phyloP scores from a whole-genome alignment of 2,329 filamentous ascomycete species.

The Trichophyton benhamiae region DNA sequence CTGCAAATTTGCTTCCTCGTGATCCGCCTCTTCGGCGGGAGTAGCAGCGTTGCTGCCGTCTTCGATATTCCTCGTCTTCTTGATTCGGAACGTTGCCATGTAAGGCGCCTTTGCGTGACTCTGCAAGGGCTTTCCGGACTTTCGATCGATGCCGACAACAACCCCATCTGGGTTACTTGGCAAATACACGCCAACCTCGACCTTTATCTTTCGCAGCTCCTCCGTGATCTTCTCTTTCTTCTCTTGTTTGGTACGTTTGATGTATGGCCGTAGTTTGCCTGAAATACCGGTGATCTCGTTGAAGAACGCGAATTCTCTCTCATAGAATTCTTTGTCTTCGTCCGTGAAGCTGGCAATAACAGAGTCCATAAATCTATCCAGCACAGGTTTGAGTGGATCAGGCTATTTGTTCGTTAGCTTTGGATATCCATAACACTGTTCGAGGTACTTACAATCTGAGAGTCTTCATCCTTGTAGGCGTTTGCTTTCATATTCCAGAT shows the following conservation, averaged over 20 bases:
- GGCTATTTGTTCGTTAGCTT: conserved; percentile 40
- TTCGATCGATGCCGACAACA: conserved; percentile 94
- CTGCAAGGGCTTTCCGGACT: conserved; percentile 92
- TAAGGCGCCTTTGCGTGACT: conserved; percentile 97
- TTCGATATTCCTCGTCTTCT: conserved; percentile 53
- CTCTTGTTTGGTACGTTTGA: conserved; percentile 83
- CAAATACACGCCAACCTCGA: conserved; percentile 93
- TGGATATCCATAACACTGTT: not conserved
- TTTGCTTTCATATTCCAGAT: conserved; percentile 99
- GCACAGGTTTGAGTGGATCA: conserved; percentile 80
- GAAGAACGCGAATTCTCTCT: conserved; percentile 95
- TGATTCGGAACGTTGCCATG: conserved; percentile 97
- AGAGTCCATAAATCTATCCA: conserved; percentile 78
- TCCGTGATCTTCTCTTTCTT: conserved; percentile 99
- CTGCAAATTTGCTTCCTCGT: conserved; percentile 3
- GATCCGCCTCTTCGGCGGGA: conserved; percentile 25
- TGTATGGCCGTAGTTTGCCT: conserved; percentile 84
- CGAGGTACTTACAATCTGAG: conserved; percentile 51
- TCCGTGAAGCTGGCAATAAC: conserved; percentile 71
- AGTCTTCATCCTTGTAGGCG: conserved; percentile 93
- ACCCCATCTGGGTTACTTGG: conserved; percentile 94
- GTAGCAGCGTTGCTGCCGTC: conserved; percentile 40
- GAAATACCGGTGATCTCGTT: conserved; percentile 92
- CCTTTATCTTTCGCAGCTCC: conserved; percentile 90
- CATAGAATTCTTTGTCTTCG: conserved; percentile 74